A percentile compares a stretch with the other conserved stretches of the same genome.
phyloP scores from a whole-genome alignment of 768 basidiomycete species.

The Rhizopogon sp. region DNA sequence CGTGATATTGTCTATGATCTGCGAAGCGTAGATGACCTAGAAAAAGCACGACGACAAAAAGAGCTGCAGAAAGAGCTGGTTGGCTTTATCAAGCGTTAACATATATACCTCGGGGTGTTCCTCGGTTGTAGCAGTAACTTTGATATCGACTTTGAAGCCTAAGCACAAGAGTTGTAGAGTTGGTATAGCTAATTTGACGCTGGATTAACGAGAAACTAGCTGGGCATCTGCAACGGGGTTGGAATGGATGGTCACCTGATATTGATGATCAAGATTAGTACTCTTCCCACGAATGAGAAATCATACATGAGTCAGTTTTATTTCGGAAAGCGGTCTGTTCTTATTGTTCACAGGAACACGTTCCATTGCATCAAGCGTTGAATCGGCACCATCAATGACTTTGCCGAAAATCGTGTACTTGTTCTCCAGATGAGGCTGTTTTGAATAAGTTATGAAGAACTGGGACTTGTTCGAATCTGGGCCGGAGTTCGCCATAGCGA shows the following conservation, averaged over 20 bases:
- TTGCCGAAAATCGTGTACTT: slow-evolving; percentile 95
- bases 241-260: slow-evolving; percentile 82
- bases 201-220: slow-evolving; percentile 19
- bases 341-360: slow-evolving; percentile 86
- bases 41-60: slow-evolving; percentile 72
- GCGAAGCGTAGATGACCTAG: slow-evolving; percentile 81
- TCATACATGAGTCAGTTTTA: slow-evolving; percentile 76
- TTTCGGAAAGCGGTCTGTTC: slow-evolving; percentile 81
- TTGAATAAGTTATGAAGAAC: slow-evolving; percentile 87
- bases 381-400: slow-evolving; percentile 98
- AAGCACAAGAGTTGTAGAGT: background rate
- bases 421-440: slow-evolving; percentile 90
- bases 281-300: background rate
- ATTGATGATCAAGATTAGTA: background rate
- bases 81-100: slow-evolving; percentile 72
- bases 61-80: slow-evolving; percentile 90
- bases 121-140: background rate
- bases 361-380: slow-evolving; percentile 92
- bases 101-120: slow-evolving; percentile 12
- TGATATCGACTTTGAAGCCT: background rate
- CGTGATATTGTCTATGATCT: slow-evolving; percentile 93
- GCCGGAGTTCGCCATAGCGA: slow-evolving; percentile 98
- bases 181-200: background rate
- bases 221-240: slow-evolving; percentile 89
- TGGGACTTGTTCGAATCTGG: slow-evolving; percentile 91